Evolutionary conservation across 2,329 filamentous ascomycete species (phyloP), one percentile per base, ranked within the genome.

Genomic region (Pyrenophora teres): DNA sequence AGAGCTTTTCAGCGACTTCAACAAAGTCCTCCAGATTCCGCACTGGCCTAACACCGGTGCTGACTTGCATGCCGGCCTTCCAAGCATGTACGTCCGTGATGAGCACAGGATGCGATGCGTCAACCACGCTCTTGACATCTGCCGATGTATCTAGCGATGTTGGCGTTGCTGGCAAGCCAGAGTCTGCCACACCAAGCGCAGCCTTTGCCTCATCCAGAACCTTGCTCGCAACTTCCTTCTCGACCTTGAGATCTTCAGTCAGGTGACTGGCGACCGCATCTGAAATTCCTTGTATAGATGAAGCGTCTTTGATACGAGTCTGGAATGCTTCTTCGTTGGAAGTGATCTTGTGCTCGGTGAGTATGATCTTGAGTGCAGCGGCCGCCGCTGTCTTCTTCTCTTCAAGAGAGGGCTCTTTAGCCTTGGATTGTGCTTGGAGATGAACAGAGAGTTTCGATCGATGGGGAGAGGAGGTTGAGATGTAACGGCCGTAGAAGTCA

Each of bases 361-460:
- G 70, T 46, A 82, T 76, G 10, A 77, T 63, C 10, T 73, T 69
- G 3, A 60, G 77, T 71, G 52, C 70, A 8, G 56, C 42, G 4
- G 55, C 75, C 72, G 56, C 72, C 56, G 66, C 47, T 15, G 60
- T 47, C 40, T 77, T 78, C 64, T 80, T 76, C 45, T 82, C 77
- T 1, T 73, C 63, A 6, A 74, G 54, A 40, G 53, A 68, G 40
- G 42, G 68, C 64, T 59, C 72, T 63, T 62, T 73, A 59, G 71
- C 69, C 18, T 76, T 70, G 46, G 83, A 81, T 67, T 93, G 89
- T 0, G 93, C 93, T 48, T 88, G 83, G 19, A 97, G 79, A 68
- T 97, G 89, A 13, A 97, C 85, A 0, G 90, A 87, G 6, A 95
- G 75, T 70, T 97, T 96, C n/a, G 91, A 87, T 41, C 94, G 85